A percentile compares a stretch with the other conserved stretches of the same genome.
phyloP scores from a whole-genome alignment of 208 protist species.

The Leishmania guyanensis region DNA sequence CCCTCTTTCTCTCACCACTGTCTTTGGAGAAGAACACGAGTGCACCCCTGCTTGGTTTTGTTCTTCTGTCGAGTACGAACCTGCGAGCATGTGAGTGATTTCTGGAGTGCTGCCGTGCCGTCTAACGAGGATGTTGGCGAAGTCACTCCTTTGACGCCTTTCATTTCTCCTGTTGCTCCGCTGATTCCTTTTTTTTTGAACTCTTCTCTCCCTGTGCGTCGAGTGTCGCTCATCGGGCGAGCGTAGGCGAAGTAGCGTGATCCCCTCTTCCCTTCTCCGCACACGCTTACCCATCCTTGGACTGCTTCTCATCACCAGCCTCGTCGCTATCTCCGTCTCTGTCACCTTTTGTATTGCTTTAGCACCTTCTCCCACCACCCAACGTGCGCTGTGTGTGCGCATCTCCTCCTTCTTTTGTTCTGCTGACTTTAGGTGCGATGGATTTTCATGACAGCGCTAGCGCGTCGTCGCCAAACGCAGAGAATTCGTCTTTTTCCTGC shows the following conservation, averaged over 20 bases:
- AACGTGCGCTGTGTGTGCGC: background rate
- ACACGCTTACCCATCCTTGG: background rate
- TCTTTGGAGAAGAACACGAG: background rate
- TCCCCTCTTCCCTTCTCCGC: background rate
- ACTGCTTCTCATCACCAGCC: background rate
- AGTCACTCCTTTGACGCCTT: background rate
- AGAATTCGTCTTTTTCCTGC: constrained; percentile 11
- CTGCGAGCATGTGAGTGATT: background rate
- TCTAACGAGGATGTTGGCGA: background rate
- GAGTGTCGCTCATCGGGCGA: background rate
- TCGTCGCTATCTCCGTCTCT: background rate
- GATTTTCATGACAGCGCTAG: background rate
- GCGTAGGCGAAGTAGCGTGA: background rate
- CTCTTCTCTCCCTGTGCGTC: background rate
- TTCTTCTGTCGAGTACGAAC: background rate
- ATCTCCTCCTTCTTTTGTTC: background rate
- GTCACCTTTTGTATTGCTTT: background rate
- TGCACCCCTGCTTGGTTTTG: background rate
- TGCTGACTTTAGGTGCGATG: background rate
- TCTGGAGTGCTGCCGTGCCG: background rate
- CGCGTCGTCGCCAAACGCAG: background rate
- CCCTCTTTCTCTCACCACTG: background rate
- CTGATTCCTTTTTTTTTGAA: background rate
- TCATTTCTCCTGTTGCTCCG: background rate
- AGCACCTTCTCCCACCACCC: background rate